Evolutionary conservation across 2,329 filamentous ascomycete species (phyloP).

Genomic region (Chalaropsis ovoidea): DNA sequence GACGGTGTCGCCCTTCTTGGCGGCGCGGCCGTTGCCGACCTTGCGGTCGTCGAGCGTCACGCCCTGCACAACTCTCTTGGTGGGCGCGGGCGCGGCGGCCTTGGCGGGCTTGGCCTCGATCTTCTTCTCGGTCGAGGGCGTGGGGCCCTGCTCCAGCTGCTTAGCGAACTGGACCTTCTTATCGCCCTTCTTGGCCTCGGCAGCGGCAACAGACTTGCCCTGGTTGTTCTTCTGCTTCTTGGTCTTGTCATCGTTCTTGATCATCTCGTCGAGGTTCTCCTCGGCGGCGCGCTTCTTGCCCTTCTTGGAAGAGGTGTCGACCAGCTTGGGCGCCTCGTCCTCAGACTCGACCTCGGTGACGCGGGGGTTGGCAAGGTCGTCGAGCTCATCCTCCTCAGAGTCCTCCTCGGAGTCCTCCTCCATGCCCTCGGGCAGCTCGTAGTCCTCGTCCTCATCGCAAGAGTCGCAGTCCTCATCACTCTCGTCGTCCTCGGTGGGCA

Average conservation of each 20-base stretch:
- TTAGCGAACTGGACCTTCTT: constrained; percentile 99
- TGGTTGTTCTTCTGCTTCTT: constrained; percentile 99
- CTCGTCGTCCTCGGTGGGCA: constrained; percentile 54
- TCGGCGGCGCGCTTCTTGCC: constrained; percentile 90
- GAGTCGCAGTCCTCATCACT: constrained; percentile 43
- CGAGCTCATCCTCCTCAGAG: constrained; percentile 65
- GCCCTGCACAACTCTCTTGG: constrained; percentile 72
- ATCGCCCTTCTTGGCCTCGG: constrained; percentile 54
- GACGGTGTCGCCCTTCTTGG: constrained; percentile 83
- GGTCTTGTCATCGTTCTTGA: constrained; percentile 64
- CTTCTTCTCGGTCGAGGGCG: constrained; percentile 48
- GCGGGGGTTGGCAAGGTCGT: constrained; percentile 67
- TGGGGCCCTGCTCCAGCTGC: constrained; percentile 95
- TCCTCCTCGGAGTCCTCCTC: constrained; percentile 50
- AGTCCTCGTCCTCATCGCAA: constrained; percentile 56
- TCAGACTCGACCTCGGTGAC: constrained; percentile 75
- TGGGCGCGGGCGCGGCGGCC: constrained; percentile 38
- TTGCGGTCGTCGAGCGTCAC: constrained; percentile 96
- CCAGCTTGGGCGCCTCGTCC: constrained; percentile 57
- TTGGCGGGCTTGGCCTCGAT: constrained; percentile 37
- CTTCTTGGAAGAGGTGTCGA: constrained; percentile 50
- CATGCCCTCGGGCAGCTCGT: constrained; percentile 74
- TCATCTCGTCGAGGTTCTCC: constrained; percentile 71
- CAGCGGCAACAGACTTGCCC: constrained; percentile 63
- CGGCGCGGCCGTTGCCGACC: constrained; percentile 68